Percentiles rank a stretch among this genome's conserved stretches.
Evolutionary conservation across 805 yeast genomes (phyloP).

Genomic region (Maudiozyma saulgeensis): DNA sequence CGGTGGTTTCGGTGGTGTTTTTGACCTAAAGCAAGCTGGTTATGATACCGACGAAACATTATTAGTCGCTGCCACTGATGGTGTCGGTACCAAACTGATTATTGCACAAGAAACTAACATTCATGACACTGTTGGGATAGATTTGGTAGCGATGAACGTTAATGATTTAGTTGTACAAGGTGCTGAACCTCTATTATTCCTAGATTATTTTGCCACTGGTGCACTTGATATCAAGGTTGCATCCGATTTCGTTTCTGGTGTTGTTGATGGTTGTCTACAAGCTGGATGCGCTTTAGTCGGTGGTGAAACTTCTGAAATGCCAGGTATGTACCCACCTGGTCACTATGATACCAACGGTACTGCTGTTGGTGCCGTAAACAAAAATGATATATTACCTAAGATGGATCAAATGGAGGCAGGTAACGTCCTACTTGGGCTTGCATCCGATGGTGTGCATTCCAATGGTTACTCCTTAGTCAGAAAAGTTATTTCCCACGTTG

Average conservation of each 20-base stretch:
- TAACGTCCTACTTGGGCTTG: slow-evolving; percentile 75
- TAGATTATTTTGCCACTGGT: slow-evolving; percentile 95
- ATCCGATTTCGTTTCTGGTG: slow-evolving; percentile 84
- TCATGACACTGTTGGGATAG: slow-evolving; percentile 97
- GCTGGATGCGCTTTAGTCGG: slow-evolving; percentile 98
- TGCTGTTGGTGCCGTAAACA: slow-evolving; percentile 91
- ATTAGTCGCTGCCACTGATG: slow-evolving; percentile 96
- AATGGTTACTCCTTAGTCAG: slow-evolving; percentile 94
- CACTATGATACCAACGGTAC: slow-evolving; percentile 99
- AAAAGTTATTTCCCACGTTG: slow-evolving; percentile 73
- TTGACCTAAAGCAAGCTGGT: slow-evolving; percentile 84
- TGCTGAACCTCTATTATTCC: slow-evolving; percentile 91
- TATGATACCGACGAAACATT: slow-evolving; percentile 65
- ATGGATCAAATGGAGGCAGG: slow-evolving; percentile 61
- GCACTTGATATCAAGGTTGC: slow-evolving; percentile 78
- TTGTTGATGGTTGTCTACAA: slow-evolving; percentile 88
- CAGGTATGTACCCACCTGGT: slow-evolving; percentile 92
- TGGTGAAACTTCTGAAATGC: slow-evolving; percentile 99
- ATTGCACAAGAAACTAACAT: slow-evolving; percentile 83
- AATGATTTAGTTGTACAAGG: slow-evolving; percentile 98
- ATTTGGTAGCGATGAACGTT: slow-evolving; percentile 97
- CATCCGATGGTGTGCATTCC: slow-evolving; percentile 90
- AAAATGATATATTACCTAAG: slow-evolving; percentile 64
- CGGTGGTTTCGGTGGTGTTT: slow-evolving; percentile 98
- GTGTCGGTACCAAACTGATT: slow-evolving; percentile 95